These are phyloP conservation scores for Elaeis oleifera DNA, from an alignment of 202 grass and related monocot species.

Conservation along the genomic window DNA sequence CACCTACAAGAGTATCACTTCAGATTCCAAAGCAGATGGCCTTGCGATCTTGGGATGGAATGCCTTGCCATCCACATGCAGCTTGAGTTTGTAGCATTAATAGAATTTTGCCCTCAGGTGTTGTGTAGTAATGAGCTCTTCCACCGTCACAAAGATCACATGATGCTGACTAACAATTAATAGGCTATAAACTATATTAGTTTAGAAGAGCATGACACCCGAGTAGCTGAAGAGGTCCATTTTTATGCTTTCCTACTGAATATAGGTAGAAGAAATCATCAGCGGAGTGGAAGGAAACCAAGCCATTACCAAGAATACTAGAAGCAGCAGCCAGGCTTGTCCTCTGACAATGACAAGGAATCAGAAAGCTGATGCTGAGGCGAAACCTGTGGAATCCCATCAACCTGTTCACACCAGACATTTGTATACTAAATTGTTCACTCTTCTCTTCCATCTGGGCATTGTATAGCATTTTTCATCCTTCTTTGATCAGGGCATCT, in stretches of 20 bases:
- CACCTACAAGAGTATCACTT: too few species aligned
- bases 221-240: neutral
- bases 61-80: neutral
- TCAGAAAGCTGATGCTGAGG: conserved; percentile 35
- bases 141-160: too few species aligned
- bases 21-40: too few species aligned
- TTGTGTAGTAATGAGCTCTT: too few species aligned
- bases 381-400: conserved; percentile 1
- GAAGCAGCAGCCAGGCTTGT: conserved; percentile 41
- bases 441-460: neutral
- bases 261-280: conserved; percentile 42
- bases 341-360: conserved; percentile 29
- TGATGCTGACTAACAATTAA: too few species aligned
- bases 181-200: too few species aligned
- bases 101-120: too few species aligned
- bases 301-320: conserved; percentile 25
- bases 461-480: neutral
- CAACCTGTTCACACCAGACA: neutral
- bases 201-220: too few species aligned
- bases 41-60: too few species aligned
- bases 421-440: neutral
- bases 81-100: conserved; percentile 3
- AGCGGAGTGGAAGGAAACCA: conserved; percentile 41
- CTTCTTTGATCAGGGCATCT: conserved; percentile 36
- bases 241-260: conserved; percentile 12